phyloP scores from a whole-genome alignment of 1,284 basidiomycete species.

The Abortiporus biennis region DNA sequence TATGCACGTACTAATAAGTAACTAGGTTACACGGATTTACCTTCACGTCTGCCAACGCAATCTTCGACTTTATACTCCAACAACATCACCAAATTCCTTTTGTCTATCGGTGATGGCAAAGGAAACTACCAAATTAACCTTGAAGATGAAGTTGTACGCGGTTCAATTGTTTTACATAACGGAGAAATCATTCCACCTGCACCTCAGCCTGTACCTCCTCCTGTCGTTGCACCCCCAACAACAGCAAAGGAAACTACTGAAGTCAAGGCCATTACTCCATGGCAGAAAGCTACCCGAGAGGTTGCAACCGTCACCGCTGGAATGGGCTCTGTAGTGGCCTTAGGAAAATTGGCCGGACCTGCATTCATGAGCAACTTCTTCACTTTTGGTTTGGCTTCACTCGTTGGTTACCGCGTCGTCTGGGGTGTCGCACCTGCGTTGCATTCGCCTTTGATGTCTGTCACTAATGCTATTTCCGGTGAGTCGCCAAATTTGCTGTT shows the following conservation, averaged over 20 bases:
- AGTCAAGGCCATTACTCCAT: constrained; percentile 66
- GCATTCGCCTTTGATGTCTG: constrained; percentile 82
- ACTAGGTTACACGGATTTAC: constrained; percentile 73
- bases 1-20: neutral
- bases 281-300: constrained; percentile 72
- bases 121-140: constrained; percentile 62
- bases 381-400: constrained; percentile 75
- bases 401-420: constrained; percentile 82
- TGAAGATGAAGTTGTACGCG: constrained; percentile 78
- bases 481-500: constrained; percentile 6
- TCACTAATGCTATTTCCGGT: constrained; percentile 78
- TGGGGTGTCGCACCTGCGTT: constrained; percentile 84
- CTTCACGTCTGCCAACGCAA: constrained; percentile 79
- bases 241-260: constrained; percentile 46
- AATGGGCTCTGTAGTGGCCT: constrained; percentile 63
- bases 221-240: constrained; percentile 42
- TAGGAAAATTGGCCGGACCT: constrained; percentile 73
- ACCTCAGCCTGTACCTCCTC: constrained; percentile 57
- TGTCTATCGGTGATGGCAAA: constrained; percentile 64
- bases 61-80: constrained; percentile 85
- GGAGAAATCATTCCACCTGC: constrained; percentile 61
- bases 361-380: constrained; percentile 84
- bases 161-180: constrained; percentile 70
- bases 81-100: constrained; percentile 82
- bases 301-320: constrained; percentile 68